Conservation (phyloP, 352 stramenopile genomes). For the Pythium apleroticum region DNA sequence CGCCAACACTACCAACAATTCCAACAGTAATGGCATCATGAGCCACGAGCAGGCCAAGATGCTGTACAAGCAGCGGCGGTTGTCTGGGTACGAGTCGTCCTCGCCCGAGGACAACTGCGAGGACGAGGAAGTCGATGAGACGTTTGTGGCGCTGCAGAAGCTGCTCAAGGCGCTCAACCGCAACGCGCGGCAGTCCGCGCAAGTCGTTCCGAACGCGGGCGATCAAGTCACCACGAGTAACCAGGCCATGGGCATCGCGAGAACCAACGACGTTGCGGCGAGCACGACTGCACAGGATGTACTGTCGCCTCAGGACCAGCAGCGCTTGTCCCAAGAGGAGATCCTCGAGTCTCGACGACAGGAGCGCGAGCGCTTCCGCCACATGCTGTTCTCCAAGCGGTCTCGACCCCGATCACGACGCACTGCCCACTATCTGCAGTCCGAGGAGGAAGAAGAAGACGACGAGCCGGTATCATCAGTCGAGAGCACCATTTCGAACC, state of each 20-base stretch:
- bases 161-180: constrained; percentile 66
- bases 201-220: neutral
- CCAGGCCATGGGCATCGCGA: constrained; percentile 2
- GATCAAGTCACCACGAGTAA: neutral
- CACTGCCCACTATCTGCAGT: constrained; percentile 42
- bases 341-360: constrained; percentile 62
- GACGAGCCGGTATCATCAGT: constrained; percentile 68
- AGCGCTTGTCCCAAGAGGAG: constrained; percentile 60
- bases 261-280: neutral
- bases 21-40: neutral
- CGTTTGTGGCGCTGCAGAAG: constrained; percentile 75
- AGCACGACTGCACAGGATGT: neutral
- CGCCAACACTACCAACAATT: constrained; percentile 13
- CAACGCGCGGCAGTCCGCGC: constrained; percentile 21
- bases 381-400: constrained; percentile 50
- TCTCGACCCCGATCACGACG: constrained; percentile 35
- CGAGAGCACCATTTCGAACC: constrained; percentile 78
- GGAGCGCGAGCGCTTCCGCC: constrained; percentile 71
- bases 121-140: constrained; percentile 77
- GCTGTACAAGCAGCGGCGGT: constrained; percentile 42
- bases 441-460: constrained; percentile 57
- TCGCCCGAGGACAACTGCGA: constrained; percentile 31
- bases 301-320: constrained; percentile 6
- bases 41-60: constrained; percentile 19
- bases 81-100: constrained; percentile 42